Evolutionary conservation across 208 protist genomes (phyloP).

Genomic region (Novymonas esmeraldas): DNA sequence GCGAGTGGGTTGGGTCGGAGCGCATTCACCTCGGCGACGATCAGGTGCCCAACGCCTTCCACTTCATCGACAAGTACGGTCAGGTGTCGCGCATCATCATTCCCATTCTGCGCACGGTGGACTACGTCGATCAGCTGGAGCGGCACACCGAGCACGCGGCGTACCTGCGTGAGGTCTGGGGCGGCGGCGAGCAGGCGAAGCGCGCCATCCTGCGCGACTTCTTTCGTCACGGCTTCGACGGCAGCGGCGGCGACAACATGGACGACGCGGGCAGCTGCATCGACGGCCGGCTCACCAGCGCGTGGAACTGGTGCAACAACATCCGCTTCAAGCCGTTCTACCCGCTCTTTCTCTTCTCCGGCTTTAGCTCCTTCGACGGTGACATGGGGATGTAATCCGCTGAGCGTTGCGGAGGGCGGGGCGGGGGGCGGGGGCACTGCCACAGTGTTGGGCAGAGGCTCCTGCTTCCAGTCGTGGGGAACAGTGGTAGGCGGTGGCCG

Average conservation of each 20-base stretch:
- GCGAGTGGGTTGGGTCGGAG: constrained; percentile 90
- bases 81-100: constrained; percentile 96
- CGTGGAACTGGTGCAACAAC: constrained; percentile 98
- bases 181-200: constrained; percentile 60
- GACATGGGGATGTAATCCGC: constrained; percentile 82
- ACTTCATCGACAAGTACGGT: constrained; percentile 99
- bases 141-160: constrained; percentile 46
- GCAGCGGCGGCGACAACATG: constrained; percentile 97
- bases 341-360: constrained; percentile 94
- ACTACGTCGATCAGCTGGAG: constrained; percentile 81
- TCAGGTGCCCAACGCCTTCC: constrained; percentile 98
- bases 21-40: constrained; percentile 97
- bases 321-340: constrained; percentile 96
- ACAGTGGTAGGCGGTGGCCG: no score
- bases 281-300: constrained; percentile 96
- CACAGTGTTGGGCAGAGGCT: not conserved
- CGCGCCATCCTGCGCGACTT: constrained; percentile 95
- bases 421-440: not conserved
- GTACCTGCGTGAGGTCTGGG: constrained; percentile 89
- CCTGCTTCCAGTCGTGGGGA: no score
- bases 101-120: constrained; percentile 91
- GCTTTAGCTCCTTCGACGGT: constrained; percentile 98
- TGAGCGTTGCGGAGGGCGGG: no score
- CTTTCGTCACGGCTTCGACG: constrained; percentile 96
- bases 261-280: constrained; percentile 98